Conservation (phyloP, 139 green algal species). For the Microglena sp. region DNA sequence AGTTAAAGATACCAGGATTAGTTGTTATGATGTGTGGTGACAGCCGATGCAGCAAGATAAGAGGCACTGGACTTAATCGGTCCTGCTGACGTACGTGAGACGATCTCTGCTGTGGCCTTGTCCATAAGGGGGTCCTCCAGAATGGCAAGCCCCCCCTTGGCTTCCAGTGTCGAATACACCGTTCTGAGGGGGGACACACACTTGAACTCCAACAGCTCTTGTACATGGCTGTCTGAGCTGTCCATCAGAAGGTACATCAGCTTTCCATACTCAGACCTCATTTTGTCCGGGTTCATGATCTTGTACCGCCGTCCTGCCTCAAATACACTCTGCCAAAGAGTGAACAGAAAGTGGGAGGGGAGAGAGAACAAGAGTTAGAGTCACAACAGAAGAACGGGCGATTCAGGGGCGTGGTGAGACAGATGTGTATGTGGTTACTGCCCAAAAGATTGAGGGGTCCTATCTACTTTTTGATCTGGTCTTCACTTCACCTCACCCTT, state of each 20-base stretch:
- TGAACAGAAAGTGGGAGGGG: not conserved
- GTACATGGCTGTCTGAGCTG: conserved; percentile 29
- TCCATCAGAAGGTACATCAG: conserved; percentile 83
- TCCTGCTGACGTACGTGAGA: too few species aligned
- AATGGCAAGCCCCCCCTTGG: conserved; percentile 34
- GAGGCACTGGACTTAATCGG: too few species aligned
- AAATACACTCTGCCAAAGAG: conserved; percentile 49
- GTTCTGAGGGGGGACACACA: conserved; percentile 63
- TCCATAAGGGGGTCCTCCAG: conserved; percentile 66
- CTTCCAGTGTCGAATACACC: conserved; percentile 71
- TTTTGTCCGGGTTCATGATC: conserved; percentile 91
- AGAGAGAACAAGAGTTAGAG: not conserved
- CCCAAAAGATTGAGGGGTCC: too few species aligned
- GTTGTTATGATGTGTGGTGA: too few species aligned
- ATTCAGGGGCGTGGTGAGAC: too few species aligned
- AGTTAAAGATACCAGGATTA: too few species aligned
- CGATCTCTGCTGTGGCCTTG: conserved; percentile 75
- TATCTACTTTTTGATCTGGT: too few species aligned
- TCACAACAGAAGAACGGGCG: too few species aligned
- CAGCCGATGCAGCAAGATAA: too few species aligned
- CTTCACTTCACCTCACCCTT: too few species aligned
- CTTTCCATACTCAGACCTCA: conserved; percentile 87
- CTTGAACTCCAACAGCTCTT: conserved; percentile 78
- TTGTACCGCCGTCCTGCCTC: conserved; percentile 85
- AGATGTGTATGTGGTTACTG: too few species aligned